Evolutionary conservation across 2,329 filamentous ascomycete genomes (phyloP).

Genomic region (Nothopassalora personata): DNA sequence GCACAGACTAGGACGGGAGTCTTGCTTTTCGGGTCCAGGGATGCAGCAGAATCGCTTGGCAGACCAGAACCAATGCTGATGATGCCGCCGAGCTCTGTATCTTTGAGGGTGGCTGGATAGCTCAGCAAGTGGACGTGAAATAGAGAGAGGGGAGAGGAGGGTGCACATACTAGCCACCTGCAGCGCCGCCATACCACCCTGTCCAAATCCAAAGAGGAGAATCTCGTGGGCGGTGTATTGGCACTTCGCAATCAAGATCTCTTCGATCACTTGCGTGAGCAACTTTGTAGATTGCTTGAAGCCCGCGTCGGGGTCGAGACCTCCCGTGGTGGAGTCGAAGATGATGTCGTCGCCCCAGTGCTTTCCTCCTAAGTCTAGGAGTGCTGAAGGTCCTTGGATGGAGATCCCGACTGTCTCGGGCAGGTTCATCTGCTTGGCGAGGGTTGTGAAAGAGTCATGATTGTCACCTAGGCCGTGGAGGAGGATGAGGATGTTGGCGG

Average conservation of each 20-base stretch:
- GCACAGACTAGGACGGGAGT: slow-evolving; percentile 62
- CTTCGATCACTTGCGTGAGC: slow-evolving; percentile 42
- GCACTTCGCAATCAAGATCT: slow-evolving; percentile 45
- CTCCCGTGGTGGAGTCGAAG: slow-evolving; percentile 48
- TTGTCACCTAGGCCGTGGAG: slow-evolving; percentile 82
- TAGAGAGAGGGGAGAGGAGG: background rate
- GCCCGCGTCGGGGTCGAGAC: slow-evolving; percentile 51
- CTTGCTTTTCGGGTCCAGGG: slow-evolving; percentile 47
- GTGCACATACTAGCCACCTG: slow-evolving; percentile 36
- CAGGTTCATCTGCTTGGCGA: slow-evolving; percentile 64
- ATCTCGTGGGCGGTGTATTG: slow-evolving; percentile 47
- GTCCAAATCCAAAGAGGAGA: slow-evolving; percentile 52
- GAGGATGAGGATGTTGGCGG: slow-evolving; percentile 71
- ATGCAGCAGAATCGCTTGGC: slow-evolving; percentile 44
- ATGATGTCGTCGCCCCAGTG: slow-evolving; percentile 58
- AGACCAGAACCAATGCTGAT: slow-evolving; percentile 60
- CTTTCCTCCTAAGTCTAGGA: slow-evolving; percentile 63
- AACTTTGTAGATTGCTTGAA: slow-evolving; percentile 43
- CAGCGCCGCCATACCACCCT: slow-evolving; percentile 53
- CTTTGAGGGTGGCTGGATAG: slow-evolving; percentile 3
- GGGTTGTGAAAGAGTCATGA: slow-evolving; percentile 60
- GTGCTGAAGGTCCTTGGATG: slow-evolving; percentile 62
- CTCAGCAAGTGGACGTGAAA: background rate
- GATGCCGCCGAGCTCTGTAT: slow-evolving; percentile 51
- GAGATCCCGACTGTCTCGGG: slow-evolving; percentile 73